Base-by-base conservation (phyloP, 306 rosid genomes). In the Luffa acutangula region DNA sequence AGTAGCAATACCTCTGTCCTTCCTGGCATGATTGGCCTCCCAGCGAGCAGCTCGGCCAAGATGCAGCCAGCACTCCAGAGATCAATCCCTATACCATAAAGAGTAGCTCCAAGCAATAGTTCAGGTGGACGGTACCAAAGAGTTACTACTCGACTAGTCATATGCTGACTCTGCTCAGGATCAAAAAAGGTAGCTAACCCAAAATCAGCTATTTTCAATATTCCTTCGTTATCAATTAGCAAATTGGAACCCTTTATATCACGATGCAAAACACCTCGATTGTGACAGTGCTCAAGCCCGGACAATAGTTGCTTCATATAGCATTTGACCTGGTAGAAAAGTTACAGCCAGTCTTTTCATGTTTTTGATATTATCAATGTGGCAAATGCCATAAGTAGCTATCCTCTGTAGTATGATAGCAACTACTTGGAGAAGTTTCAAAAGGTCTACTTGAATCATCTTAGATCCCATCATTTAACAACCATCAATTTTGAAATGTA, bases 31-130 rank as follows among this genome's bases (percentile, higher is more conserved):
- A 91, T 86, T 84, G 98, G 96, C 91, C 88, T 93, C 85, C 97
- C 98, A 31, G 92, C 84, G 53, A 93, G 93, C 73, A 93, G 83
- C 87, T 93, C 98, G 3, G 93, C 97, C 85, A 93, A 87, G 85
- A 93, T 93, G 89, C 98, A 93, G 72, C 98, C 98, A 69, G 92
- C 98, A 73, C 98, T 93, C 98, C 98, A 93, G 48, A 93, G 90
- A 84, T 93, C 98, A 42, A 93, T 79, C 62, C 91, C 89, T 57
- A 81, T 89, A 66, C 93, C 90, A 42, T 93, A 93, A 49, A 41
- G 76, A 25, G 92, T 88, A 82, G 97, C 96, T 64, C 98, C 98
- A 72, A 93, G 97, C 82, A 93, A 95, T 82, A 93, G 91, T 85
- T 93, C 98, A 6, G 98, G 98, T 2, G 98, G 96, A 2, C 98